These are phyloP conservation scores for Amphicarpaea edgeworthii DNA, from an alignment of 306 rosid genomes.

Conservation along the genomic window DNA sequence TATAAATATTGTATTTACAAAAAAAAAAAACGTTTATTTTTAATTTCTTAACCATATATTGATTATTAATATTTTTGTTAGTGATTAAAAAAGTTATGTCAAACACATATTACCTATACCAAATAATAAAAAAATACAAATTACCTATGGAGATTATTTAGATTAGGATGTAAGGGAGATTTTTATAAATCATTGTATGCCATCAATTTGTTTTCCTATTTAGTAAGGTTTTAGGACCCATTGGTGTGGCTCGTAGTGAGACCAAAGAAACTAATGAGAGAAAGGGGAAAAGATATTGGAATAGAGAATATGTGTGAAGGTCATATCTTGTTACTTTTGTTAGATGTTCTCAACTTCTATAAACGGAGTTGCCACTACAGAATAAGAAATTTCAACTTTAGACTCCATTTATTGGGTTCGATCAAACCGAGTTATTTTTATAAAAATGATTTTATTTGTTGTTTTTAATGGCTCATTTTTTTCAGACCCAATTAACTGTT, in stretches of 20 bases:
- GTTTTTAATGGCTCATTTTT: too few relatives aligned
- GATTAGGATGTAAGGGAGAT: too few relatives aligned
- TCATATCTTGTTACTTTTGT: neutral
- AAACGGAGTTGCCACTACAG: neutral
- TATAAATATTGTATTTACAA: neutral
- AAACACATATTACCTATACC: too few relatives aligned
- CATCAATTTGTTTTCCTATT: neutral
- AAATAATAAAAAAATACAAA: too few relatives aligned
- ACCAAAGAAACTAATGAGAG: neutral
- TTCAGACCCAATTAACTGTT: too few relatives aligned
- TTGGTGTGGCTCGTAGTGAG: neutral
- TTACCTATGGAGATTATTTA: neutral
- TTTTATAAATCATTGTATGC: neutral
- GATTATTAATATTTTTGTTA: neutral
- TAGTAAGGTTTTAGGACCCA: neutral
- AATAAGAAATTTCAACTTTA: neutral
- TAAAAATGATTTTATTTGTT: too few relatives aligned
- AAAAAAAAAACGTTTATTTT: neutral
- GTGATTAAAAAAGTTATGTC: neutral
- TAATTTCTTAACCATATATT: neutral
- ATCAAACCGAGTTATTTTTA: too few relatives aligned
- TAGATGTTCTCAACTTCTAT: neutral
- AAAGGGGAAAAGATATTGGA: neutral
- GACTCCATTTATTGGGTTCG: neutral
- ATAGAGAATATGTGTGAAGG: neutral